These are phyloP conservation scores for Bjerkandera adusta DNA, from an alignment of 1,284 basidiomycete genomes.

Conservation along the genomic window DNA sequence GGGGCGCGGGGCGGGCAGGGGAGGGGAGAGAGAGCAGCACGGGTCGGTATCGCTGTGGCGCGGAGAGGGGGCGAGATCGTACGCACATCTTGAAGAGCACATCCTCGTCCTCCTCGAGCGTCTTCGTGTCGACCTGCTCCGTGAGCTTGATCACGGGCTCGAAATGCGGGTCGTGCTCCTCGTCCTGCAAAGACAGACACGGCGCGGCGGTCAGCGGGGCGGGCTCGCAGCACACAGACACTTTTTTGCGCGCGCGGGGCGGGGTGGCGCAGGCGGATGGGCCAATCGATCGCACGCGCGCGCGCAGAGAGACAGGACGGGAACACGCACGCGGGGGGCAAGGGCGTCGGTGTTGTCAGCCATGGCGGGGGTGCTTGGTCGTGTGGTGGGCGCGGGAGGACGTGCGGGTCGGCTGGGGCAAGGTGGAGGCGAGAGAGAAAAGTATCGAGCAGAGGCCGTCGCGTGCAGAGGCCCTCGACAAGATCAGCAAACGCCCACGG, in stretches of 20 bases:
- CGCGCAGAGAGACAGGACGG: slow-evolving; percentile 7
- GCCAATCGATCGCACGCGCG: slow-evolving; percentile 25
- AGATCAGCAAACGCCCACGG: slow-evolving; percentile 16
- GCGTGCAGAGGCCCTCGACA: slow-evolving; percentile 16
- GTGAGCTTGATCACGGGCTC: slow-evolving; percentile 98
- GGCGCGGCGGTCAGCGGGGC: slow-evolving; percentile 19
- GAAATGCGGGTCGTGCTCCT: slow-evolving; percentile 89
- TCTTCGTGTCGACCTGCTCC: slow-evolving; percentile 95
- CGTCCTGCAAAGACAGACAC: slow-evolving; percentile 49
- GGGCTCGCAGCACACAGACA: slow-evolving; percentile 1
- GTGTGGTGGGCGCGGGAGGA: slow-evolving; percentile 21
- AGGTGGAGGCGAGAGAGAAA: slow-evolving; percentile 26
- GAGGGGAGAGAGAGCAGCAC: slow-evolving; percentile 22
- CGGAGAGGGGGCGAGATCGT: slow-evolving; percentile 26
- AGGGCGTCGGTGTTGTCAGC: slow-evolving; percentile 58
- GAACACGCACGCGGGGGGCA: slow-evolving; percentile 59
- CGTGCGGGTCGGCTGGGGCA: too few species aligned
- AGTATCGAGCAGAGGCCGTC: slow-evolving; percentile 25
- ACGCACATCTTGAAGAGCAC: slow-evolving; percentile 95
- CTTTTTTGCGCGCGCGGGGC: too few species aligned
- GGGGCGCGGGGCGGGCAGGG: slow-evolving; percentile 11
- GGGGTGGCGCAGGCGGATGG: slow-evolving; percentile 20
- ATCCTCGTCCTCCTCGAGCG: slow-evolving; percentile 93
- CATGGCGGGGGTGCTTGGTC: slow-evolving; percentile 40
- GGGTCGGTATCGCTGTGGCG: slow-evolving; percentile 14